phyloP scores from a whole-genome alignment of 169 alveolate genomes.

The Eimeria sp. region DNA sequence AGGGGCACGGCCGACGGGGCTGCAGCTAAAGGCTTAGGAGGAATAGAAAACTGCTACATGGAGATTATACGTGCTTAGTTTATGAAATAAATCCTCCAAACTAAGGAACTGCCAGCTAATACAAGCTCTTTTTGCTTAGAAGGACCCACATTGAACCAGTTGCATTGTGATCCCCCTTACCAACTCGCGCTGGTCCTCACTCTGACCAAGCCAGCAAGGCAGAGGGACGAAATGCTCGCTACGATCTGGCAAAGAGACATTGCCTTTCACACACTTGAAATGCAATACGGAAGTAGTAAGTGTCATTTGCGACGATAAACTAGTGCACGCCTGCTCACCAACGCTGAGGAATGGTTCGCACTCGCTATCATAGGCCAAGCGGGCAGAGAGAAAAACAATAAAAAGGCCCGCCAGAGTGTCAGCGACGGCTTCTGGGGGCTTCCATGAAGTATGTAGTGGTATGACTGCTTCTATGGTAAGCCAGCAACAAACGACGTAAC shows the following conservation, averaged over 20 bases:
- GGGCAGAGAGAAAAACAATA: too few species aligned
- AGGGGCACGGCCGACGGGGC: conserved; percentile 21
- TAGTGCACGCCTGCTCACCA: background rate
- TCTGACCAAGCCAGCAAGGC: background rate
- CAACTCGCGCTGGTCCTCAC: background rate
- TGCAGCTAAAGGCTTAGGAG: background rate
- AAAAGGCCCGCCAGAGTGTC: background rate
- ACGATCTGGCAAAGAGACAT: background rate
- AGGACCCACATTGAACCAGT: background rate
- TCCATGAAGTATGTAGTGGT: background rate
- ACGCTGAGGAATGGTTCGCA: background rate
- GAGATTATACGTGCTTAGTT: background rate
- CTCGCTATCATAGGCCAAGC: background rate
- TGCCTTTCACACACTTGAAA: background rate
- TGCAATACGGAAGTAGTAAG: background rate
- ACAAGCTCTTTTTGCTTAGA: background rate
- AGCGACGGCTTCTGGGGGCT: background rate
- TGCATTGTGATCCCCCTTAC: background rate
- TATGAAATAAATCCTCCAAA: background rate
- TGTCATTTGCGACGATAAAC: background rate
- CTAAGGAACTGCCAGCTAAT: too few species aligned
- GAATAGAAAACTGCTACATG: background rate
- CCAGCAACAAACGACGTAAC: too few species aligned
- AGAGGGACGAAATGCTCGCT: background rate
- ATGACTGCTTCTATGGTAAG: background rate